phyloP scores from a whole-genome alignment of 2,329 filamentous ascomycete species.

The Akanthomyces dipterigenus region DNA sequence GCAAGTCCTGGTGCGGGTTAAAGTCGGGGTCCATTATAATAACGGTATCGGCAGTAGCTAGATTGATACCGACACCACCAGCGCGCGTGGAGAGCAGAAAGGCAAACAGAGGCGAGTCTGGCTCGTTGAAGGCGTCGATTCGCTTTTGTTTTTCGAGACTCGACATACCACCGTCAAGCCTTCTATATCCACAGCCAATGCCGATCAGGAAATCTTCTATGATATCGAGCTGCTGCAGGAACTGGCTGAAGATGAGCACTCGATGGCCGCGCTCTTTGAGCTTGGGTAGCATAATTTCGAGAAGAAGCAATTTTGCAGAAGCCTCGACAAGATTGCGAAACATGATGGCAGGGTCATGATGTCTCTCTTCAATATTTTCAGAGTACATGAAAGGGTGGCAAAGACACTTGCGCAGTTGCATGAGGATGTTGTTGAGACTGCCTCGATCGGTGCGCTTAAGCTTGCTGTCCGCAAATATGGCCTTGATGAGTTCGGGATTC shows the following conservation, averaged over 20 bases:
- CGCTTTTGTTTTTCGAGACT: conserved; percentile 86
- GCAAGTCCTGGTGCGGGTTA: conserved; percentile 96
- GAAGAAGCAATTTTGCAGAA: conserved; percentile 77
- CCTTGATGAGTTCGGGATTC: conserved; percentile 79
- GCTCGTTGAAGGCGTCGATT: conserved; percentile 89
- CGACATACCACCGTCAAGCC: conserved; percentile 78
- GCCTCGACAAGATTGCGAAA: conserved; percentile 85
- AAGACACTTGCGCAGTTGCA: conserved; percentile 89
- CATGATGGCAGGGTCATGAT: conserved; percentile 51
- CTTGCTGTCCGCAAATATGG: conserved; percentile 68
- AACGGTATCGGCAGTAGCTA: conserved; percentile 94
- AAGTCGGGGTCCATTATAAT: conserved; percentile 97
- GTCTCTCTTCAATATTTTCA: conserved; percentile 77
- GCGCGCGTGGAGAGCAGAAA: conserved; percentile 92
- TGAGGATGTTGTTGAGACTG: conserved; percentile 86
- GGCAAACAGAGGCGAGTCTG: conserved; percentile 74
- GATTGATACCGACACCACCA: conserved; percentile 93
- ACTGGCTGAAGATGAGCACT: conserved; percentile 94
- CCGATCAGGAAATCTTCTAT: conserved; percentile 85
- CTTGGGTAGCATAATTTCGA: conserved; percentile 82
- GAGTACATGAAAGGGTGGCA: conserved; percentile 97
- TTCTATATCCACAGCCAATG: conserved; percentile 64
- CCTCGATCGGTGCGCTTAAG: conserved; percentile 66
- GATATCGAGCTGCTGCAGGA: conserved; percentile 79
- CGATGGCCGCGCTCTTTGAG: conserved; percentile 79